Percentiles rank a stretch among this genome's conserved stretches.
phyloP scores from a whole-genome alignment of 331 rosid genomes.

The Stylosanthes scabra region DNA sequence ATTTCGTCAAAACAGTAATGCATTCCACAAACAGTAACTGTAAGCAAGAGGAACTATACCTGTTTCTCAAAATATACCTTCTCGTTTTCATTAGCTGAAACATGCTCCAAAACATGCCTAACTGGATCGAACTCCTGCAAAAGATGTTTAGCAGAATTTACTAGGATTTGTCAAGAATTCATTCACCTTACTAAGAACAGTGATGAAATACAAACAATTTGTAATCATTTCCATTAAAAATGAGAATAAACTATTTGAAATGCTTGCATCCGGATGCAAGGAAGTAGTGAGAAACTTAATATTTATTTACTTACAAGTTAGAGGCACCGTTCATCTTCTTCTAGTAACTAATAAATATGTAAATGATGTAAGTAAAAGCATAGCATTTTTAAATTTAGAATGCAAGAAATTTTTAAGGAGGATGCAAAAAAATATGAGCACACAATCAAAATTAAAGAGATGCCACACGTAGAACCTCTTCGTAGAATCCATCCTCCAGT shows the following conservation, averaged over 20 bases:
- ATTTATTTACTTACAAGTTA: neutral
- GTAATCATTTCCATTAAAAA: slow-evolving; percentile 8
- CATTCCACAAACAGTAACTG: slow-evolving; percentile 13
- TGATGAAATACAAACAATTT: slow-evolving; percentile 14
- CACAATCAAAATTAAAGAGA: slow-evolving; percentile 44
- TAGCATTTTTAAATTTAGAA: slow-evolving; percentile 23
- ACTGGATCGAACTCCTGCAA: slow-evolving; percentile 96
- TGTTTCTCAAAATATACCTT: slow-evolving; percentile 81
- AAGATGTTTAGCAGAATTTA: slow-evolving; percentile 31
- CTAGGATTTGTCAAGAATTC: slow-evolving; percentile 27
- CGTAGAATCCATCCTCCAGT: slow-evolving; percentile 85
- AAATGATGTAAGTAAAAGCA: neutral
- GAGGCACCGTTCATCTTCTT: slow-evolving; percentile 18
- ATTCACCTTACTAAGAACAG: slow-evolving; percentile 28
- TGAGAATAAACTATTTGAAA: slow-evolving; percentile 23
- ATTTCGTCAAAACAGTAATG: slow-evolving; percentile 16
- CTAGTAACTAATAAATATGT: slow-evolving; percentile 5
- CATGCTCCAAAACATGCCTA: slow-evolving; percentile 75
- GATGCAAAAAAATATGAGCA: slow-evolving; percentile 41
- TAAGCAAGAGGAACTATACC: slow-evolving; percentile 55
- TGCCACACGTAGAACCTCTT: slow-evolving; percentile 76
- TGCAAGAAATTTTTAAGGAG: neutral
- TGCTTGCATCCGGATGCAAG: slow-evolving; percentile 30
- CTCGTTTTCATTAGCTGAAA: slow-evolving; percentile 78
- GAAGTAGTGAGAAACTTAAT: slow-evolving; percentile 27